phyloP scores from a whole-genome alignment of 1,284 basidiomycete genomes.

The Irpex sp. region DNA sequence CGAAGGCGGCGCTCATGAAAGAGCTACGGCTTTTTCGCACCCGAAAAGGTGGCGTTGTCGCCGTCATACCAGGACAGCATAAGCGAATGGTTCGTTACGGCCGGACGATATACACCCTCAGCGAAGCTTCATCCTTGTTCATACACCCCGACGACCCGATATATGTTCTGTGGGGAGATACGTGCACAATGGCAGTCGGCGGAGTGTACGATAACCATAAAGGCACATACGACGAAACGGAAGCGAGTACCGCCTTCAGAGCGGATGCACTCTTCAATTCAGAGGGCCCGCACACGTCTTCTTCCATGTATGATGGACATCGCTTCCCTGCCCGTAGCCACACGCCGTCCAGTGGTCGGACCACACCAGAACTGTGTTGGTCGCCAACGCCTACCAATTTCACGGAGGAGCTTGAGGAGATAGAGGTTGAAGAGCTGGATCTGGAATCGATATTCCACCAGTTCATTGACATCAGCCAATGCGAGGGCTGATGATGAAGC shows the following conservation, averaged over 20 bases:
- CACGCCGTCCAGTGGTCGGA: background rate
- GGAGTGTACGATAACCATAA: background rate
- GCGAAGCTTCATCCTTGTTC: background rate
- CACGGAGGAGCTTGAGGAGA: background rate
- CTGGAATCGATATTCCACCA: constrained; percentile 5
- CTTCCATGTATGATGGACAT: background rate
- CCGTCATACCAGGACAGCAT: background rate
- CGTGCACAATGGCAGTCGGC: background rate
- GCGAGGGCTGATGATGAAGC: constrained; percentile 9
- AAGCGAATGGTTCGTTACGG: background rate
- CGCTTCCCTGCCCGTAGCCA: background rate
- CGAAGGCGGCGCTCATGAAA: background rate
- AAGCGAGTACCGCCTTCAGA: background rate
- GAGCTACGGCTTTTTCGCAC: background rate
- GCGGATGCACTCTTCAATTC: background rate
- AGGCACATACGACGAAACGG: background rate
- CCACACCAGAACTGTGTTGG: background rate
- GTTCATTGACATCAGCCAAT: constrained; percentile 2
- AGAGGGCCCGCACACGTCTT: background rate
- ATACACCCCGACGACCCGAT: background rate
- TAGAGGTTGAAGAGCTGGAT: background rate
- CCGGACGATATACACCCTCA: background rate
- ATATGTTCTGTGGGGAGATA: background rate
- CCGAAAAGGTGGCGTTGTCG: background rate
- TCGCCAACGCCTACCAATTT: background rate